Evolutionary conservation across 2,329 filamentous ascomycete genomes (phyloP).

Genomic region (Fusarium bulbicola): DNA sequence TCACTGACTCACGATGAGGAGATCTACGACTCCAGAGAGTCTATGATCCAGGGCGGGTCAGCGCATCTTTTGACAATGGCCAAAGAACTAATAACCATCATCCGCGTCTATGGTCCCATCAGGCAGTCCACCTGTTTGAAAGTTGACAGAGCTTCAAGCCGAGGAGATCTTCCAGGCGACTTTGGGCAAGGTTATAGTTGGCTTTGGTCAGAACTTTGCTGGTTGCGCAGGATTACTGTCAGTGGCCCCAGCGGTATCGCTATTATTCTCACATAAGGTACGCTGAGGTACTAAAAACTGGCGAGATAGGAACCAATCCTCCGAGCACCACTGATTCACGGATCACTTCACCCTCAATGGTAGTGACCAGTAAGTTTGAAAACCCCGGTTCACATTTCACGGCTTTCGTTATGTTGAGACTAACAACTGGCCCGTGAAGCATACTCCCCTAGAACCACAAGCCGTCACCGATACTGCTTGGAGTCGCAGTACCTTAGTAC

Average conservation of each 20-base stretch:
- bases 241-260: background rate
- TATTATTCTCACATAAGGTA: background rate
- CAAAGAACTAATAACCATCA: background rate
- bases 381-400: background rate
- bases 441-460: too few species aligned
- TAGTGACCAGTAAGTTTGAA: fast-evolving
- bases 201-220: background rate
- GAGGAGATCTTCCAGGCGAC: background rate
- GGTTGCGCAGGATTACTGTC: background rate
- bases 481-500: too few species aligned
- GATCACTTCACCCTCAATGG: background rate
- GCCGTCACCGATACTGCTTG: background rate
- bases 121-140: background rate
- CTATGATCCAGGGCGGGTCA: background rate
- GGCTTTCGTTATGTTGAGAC: background rate
- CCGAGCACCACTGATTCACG: background rate
- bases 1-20: background rate
- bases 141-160: background rate
- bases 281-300: background rate
- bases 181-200: background rate
- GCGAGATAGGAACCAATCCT: background rate
- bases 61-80: background rate
- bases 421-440: background rate
- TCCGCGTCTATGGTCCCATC: background rate
- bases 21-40: background rate